phyloP scores from a whole-genome alignment of 2,329 filamentous ascomycete genomes.

The Rutstroemia sp. region DNA sequence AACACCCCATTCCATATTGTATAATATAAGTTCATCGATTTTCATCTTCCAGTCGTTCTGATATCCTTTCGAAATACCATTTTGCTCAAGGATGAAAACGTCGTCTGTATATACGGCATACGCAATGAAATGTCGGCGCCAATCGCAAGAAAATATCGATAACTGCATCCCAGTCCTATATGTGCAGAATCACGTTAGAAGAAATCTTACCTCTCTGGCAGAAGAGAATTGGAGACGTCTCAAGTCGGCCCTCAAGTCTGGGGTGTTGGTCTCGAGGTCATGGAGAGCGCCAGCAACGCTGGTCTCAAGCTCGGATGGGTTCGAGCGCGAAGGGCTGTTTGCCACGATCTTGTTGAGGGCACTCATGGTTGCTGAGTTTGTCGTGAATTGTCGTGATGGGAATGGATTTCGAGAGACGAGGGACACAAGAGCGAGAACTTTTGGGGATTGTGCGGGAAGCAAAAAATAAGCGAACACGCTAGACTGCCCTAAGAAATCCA shows the following conservation, averaged over 20 bases:
- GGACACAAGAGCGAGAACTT: not conserved
- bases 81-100: conserved; percentile 5
- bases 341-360: conserved; percentile 96
- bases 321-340: conserved; percentile 94
- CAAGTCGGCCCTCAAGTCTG: conserved; percentile 93
- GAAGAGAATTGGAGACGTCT: conserved; percentile 98
- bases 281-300: conserved; percentile 94
- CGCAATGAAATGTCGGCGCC: conserved; percentile 9
- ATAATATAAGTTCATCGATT: conserved; percentile 15
- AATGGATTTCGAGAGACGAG: not conserved
- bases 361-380: conserved; percentile 47
- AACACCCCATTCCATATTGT: conserved; percentile 21
- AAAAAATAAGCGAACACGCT: conserved; percentile 1
- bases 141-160: conserved; percentile 7
- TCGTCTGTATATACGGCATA: conserved; percentile 9
- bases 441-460: conserved; percentile 2
- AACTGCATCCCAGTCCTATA: conserved; percentile 9
- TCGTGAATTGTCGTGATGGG: conserved; percentile 17
- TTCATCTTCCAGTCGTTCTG: conserved; percentile 2
- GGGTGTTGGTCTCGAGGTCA: conserved; percentile 98
- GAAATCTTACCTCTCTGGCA: conserved; percentile 90
- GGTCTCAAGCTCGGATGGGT: conserved; percentile 95
- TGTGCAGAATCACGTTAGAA: not conserved
- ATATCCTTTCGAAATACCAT: not conserved
- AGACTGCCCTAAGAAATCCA: not conserved